A percentile compares a stretch with the other conserved stretches of the same genome.
These are phyloP conservation scores for Jacaranda copaia DNA, from an alignment of 257 asterid genomes.

Conservation along the genomic window DNA sequence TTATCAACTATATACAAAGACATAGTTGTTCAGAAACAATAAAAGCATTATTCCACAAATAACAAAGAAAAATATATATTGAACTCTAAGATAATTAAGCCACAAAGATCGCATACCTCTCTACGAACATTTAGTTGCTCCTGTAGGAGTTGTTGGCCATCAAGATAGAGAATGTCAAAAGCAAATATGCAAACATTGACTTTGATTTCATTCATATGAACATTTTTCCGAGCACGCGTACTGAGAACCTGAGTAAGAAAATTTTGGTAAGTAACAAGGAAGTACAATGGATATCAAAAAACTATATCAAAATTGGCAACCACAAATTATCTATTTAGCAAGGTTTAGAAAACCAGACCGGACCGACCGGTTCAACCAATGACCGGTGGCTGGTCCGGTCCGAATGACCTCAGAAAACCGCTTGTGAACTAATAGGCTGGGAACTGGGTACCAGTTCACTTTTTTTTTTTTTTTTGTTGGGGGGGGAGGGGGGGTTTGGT, in stretches of 20 bases:
- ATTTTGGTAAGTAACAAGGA: conserved; percentile 29
- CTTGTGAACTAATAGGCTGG: no score
- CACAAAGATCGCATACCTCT: conserved; percentile 59
- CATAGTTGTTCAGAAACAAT: neutral
- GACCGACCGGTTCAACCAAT: no score
- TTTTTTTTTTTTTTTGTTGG: no score
- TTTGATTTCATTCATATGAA: conserved; percentile 72
- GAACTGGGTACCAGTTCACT: no score
- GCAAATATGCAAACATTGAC: conserved; percentile 93
- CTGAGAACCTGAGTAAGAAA: conserved; percentile 71
- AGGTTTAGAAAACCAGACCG: no score
- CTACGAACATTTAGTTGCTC: conserved; percentile 88
- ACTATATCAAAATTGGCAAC: conserved; percentile 3
- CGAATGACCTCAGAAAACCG: no score
- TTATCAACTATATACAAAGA: conserved; percentile 16
- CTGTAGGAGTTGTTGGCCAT: conserved; percentile 85
- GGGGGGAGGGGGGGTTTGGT: no score
- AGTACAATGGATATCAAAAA: conserved; percentile 11
- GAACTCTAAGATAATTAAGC: conserved; percentile 25
- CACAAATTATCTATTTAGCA: conserved; percentile 5
- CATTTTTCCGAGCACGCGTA: conserved; percentile 94
- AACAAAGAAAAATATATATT: conserved; percentile 26
- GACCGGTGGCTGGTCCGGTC: no score
- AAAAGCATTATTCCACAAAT: conserved; percentile 14
- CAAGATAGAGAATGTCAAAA: conserved; percentile 83